phyloP scores from a whole-genome alignment of 2,329 filamentous ascomycete genomes.

The Coniella lustricola region DNA sequence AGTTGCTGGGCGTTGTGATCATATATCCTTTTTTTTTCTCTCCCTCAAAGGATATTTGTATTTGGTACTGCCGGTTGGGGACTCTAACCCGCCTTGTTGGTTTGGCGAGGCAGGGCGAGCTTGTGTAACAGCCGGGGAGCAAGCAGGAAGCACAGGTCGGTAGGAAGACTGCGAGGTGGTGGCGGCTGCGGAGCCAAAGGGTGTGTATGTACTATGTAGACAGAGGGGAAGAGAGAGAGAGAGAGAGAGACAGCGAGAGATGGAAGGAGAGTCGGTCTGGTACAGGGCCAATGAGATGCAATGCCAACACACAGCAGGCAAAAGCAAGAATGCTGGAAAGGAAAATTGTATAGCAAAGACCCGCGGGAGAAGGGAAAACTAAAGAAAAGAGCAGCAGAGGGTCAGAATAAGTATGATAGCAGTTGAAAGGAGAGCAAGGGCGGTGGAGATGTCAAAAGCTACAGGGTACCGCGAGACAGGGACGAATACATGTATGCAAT shows the following conservation, averaged over 20 bases:
- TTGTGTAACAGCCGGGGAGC: constrained; percentile 12
- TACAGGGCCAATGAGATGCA: constrained; percentile 12
- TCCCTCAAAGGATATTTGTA: too few species aligned
- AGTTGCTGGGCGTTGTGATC: constrained; percentile 8
- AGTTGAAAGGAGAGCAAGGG: constrained; percentile 7
- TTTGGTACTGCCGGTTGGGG: neutral
- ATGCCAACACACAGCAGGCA: constrained; percentile 16
- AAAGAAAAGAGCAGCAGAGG: constrained; percentile 4
- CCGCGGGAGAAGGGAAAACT: neutral
- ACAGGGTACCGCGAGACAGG: constrained; percentile 9
- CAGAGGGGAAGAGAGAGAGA: constrained; percentile 9
- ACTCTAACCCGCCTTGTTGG: constrained; percentile 11
- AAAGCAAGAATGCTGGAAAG: constrained; percentile 12
- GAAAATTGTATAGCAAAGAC: neutral
- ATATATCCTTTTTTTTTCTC: constrained; percentile 15
- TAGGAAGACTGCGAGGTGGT: neutral
- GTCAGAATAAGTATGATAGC: constrained; percentile 17
- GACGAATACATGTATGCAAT: neutral
- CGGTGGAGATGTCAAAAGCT: neutral
- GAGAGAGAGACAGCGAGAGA: too few species aligned
- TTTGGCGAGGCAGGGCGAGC: constrained; percentile 12
- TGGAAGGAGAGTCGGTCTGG: neutral
- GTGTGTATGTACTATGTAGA: constrained; percentile 11
- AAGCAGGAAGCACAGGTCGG: constrained; percentile 11
- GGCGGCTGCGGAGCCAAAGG: constrained; percentile 16